Evolutionary conservation across 169 alveolate species (phyloP).

Genomic region (Nephromyces sp.): DNA sequence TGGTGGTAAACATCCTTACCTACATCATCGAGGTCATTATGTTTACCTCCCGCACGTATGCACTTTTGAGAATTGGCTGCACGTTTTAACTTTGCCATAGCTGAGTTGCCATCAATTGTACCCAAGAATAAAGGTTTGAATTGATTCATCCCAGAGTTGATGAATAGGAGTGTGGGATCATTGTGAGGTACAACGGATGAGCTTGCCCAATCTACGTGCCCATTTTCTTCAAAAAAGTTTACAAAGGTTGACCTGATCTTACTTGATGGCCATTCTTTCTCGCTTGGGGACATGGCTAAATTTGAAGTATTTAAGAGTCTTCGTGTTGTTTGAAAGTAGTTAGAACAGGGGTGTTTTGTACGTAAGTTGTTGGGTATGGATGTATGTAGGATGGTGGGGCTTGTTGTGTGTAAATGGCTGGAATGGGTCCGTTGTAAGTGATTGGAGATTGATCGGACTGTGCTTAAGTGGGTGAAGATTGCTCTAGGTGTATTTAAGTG

Average conservation of each 20-base stretch:
- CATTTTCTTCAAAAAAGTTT: slow-evolving; percentile 24
- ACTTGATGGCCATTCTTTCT: slow-evolving; percentile 21
- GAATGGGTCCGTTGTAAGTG: no score
- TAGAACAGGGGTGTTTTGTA: no score
- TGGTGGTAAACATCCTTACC: slow-evolving; percentile 89
- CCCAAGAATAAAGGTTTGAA: slow-evolving; percentile 78
- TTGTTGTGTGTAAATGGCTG: no score
- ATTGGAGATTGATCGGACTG: no score
- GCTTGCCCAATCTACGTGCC: slow-evolving; percentile 34
- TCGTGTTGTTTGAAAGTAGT: no score
- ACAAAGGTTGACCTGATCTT: slow-evolving; percentile 36
- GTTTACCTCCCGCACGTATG: slow-evolving; percentile 82
- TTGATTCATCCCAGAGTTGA: slow-evolving; percentile 89
- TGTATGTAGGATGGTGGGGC: no score
- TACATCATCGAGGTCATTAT: slow-evolving; percentile 82
- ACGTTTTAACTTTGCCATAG: slow-evolving; percentile 74
- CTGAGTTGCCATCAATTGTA: slow-evolving; percentile 72
- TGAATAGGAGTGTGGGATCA: slow-evolving; percentile 81
- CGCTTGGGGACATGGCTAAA: no score
- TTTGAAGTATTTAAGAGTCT: no score
- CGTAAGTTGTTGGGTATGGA: no score
- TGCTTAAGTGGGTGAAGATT: no score
- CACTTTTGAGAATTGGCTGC: slow-evolving; percentile 87
- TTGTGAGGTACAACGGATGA: slow-evolving; percentile 72
- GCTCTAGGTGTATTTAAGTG: no score